A percentile compares a stretch with the other conserved stretches of the same genome.
These are phyloP conservation scores for Picea glauca DNA, from an alignment of 75 land plant genomes.

Conservation along the genomic window DNA sequence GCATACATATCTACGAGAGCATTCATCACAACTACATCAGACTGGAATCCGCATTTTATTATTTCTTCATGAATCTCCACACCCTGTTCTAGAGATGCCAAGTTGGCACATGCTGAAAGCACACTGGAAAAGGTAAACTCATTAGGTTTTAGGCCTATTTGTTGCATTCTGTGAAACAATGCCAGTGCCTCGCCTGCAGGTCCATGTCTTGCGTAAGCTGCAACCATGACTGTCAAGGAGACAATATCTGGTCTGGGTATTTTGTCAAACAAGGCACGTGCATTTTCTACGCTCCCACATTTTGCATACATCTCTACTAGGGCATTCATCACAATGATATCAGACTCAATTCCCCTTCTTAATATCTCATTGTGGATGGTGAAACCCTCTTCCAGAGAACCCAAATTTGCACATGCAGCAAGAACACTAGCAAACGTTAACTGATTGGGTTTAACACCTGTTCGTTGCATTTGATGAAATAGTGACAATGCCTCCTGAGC, in stretches of 20 bases:
- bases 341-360: conserved; percentile 46
- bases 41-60: conserved; percentile 43
- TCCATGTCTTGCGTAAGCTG: conserved; percentile 30
- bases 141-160: conserved; percentile 25
- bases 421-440: conserved; percentile 55
- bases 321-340: conserved; percentile 24
- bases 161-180: conserved; percentile 30
- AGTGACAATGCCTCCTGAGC: conserved; percentile 28
- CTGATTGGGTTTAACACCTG: conserved; percentile 34
- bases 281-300: not conserved
- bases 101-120: conserved; percentile 33
- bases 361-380: conserved; percentile 34
- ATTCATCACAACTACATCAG: conserved; percentile 26
- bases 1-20: conserved; percentile 61
- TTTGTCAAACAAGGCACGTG: not conserved
- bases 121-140: conserved; percentile 30
- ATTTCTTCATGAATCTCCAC: conserved; percentile 32
- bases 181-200: conserved; percentile 22
- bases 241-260: conserved; percentile 15
- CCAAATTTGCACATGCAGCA: conserved; percentile 35
- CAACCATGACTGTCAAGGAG: conserved; percentile 32
- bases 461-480: conserved; percentile 30
- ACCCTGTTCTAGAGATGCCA: conserved; percentile 46
- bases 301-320: not conserved
- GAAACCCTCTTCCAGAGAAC: conserved; percentile 19